Percentiles rank a stretch among this genome's conserved stretches.
Conservation (phyloP, 257 asterid species). For the Capsicum baccatum region DNA sequence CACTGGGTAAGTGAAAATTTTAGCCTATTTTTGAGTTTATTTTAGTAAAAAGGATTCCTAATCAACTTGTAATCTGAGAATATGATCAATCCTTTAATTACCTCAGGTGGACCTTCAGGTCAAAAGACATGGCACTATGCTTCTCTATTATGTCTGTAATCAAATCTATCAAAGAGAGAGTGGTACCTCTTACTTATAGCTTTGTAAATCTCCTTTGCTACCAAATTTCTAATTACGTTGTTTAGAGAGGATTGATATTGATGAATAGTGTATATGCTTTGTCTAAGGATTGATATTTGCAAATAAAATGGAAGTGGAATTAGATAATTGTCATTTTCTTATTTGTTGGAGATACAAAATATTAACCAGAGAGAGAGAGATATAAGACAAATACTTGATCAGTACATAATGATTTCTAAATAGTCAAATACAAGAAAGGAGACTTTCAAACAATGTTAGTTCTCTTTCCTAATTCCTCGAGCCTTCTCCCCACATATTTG, state of each 20-base stretch:
- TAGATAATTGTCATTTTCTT: not conserved
- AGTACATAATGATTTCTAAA: slow-evolving; percentile 7
- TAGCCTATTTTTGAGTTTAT: not conserved
- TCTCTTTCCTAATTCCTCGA: not conserved
- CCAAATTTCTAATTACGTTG: not conserved
- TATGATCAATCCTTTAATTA: not conserved
- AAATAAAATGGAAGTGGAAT: not conserved
- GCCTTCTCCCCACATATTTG: slow-evolving; percentile 12
- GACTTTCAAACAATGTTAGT: not conserved
- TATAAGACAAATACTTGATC: slow-evolving; percentile 14
- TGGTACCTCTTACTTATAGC: slow-evolving; percentile 83
- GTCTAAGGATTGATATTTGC: slow-evolving; percentile 11
- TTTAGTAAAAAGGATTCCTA: not conserved
- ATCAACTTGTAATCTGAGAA: not conserved
- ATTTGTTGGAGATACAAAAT: not conserved
- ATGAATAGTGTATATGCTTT: slow-evolving; percentile 11
- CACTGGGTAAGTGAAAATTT: slow-evolving; percentile 62
- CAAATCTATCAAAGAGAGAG: slow-evolving; percentile 48
- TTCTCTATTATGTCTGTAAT: slow-evolving; percentile 75
- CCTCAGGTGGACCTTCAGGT: slow-evolving; percentile 81
- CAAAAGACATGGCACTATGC: slow-evolving; percentile 67
- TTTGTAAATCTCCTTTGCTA: slow-evolving; percentile 57
- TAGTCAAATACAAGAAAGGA: not conserved
- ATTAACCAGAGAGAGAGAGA: not conserved
- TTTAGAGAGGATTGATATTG: not conserved